Evolutionary conservation across 805 yeast genomes (phyloP).

Genomic region (Debaryomyces castellii): DNA sequence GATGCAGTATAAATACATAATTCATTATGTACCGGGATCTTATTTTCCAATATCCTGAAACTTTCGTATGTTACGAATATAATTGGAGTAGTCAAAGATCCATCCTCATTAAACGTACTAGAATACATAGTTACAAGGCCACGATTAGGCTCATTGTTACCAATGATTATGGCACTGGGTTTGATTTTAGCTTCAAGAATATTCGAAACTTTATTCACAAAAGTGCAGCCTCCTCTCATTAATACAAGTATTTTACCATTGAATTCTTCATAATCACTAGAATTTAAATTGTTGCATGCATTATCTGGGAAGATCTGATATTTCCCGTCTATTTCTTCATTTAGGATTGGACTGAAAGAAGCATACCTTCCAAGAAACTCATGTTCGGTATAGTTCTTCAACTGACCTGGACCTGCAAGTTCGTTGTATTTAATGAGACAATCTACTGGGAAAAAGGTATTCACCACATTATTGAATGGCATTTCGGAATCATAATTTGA

Average conservation of each 20-base stretch:
- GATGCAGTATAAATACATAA: slow-evolving; percentile 31
- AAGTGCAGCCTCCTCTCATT: slow-evolving; percentile 54
- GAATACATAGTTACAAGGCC: slow-evolving; percentile 59
- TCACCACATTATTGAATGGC: slow-evolving; percentile 34
- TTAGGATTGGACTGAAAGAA: slow-evolving; percentile 38
- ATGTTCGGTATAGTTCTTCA: slow-evolving; percentile 12
- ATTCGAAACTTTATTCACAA: slow-evolving; percentile 50
- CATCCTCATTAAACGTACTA: slow-evolving; percentile 40
- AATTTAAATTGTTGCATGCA: slow-evolving; percentile 27
- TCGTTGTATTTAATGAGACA: slow-evolving; percentile 30
- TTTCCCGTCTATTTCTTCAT: slow-evolving; percentile 18
- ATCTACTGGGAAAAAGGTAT: slow-evolving; percentile 44
- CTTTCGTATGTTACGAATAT: slow-evolving; percentile 51
- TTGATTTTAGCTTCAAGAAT: slow-evolving; percentile 33
- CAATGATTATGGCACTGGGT: slow-evolving; percentile 56
- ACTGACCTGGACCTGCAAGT: slow-evolving; percentile 10
- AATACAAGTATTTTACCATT: slow-evolving; percentile 27
- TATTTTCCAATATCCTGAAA: slow-evolving; percentile 22
- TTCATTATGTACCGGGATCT: slow-evolving; percentile 5
- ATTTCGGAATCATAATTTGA: slow-evolving; percentile 22
- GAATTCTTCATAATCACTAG: slow-evolving; percentile 10
- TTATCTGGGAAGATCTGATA: slow-evolving; percentile 26
- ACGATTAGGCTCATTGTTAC: slow-evolving; percentile 47
- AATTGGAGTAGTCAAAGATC: slow-evolving; percentile 44
- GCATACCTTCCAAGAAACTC: slow-evolving; percentile 38